Conservation (phyloP, 2,329 filamentous ascomycete genomes). For the Ascocoryne sarcoides region DNA sequence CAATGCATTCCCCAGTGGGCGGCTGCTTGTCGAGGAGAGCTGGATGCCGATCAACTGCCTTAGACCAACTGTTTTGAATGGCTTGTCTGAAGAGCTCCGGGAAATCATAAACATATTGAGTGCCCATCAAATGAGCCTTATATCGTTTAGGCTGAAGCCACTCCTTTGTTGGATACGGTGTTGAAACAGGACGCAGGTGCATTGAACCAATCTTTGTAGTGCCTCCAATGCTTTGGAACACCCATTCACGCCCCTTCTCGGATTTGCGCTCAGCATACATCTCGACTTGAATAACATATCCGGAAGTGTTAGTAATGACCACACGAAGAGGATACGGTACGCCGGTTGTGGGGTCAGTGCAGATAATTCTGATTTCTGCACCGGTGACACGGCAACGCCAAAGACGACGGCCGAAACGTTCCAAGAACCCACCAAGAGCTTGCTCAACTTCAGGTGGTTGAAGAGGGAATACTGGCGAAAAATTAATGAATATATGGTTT, state of each 20-base stretch:
- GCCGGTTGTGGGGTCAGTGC: conserved; percentile 80
- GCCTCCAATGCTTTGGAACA: conserved; percentile 95
- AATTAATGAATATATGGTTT: conserved; percentile 99
- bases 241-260: conserved; percentile 87
- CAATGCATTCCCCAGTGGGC: conserved; percentile 79
- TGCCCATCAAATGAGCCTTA: conserved; percentile 98
- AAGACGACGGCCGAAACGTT: conserved; percentile 87
- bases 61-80: conserved; percentile 88
- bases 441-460: conserved; percentile 84
- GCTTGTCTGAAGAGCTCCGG: conserved; percentile 98
- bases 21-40: conserved; percentile 73
- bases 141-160: conserved; percentile 98
- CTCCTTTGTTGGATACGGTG: conserved; percentile 96
- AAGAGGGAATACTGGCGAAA: conserved; percentile 91
- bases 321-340: conserved; percentile 87
- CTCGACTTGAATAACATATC: conserved; percentile 95
- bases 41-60: conserved; percentile 65
- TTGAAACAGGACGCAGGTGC: conserved; percentile 84
- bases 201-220: conserved; percentile 92
- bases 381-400: conserved; percentile 96
- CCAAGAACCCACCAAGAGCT: conserved; percentile 88
- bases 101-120: conserved; percentile 99
- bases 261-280: conserved; percentile 97
- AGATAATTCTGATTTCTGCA: conserved; percentile 97
- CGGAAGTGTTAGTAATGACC: conserved; percentile 95